These are phyloP conservation scores for Telfairia occidentalis DNA, from an alignment of 331 rosid genomes.

Conservation along the genomic window DNA sequence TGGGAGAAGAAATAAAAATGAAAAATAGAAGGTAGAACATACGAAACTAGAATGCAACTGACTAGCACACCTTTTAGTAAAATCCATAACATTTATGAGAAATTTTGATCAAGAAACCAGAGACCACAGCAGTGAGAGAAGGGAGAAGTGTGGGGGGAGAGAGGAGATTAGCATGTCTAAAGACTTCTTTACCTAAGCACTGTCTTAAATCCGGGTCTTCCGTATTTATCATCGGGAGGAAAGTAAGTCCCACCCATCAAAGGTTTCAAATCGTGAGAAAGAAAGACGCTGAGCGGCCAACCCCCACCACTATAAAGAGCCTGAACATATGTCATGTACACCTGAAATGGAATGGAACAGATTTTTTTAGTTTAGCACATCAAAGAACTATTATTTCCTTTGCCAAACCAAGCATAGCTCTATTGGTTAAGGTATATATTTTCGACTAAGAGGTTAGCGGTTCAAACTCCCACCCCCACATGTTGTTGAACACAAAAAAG, in stretches of 20 bases:
- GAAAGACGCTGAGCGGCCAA: constrained; percentile 86
- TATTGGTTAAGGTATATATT: too few relatives aligned
- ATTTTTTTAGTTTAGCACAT: constrained; percentile 7
- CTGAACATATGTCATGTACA: constrained; percentile 93
- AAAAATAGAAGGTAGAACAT: not conserved
- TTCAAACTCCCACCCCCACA: too few relatives aligned
- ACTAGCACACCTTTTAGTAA: constrained; percentile 7
- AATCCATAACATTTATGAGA: not conserved
- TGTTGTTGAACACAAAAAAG: constrained; percentile 14
- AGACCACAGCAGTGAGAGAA: not conserved
- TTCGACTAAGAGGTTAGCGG: too few relatives aligned
- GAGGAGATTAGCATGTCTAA: not conserved
- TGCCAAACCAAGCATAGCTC: too few relatives aligned
- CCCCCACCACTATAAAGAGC: constrained; percentile 97
- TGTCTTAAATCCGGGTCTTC: constrained; percentile 82
- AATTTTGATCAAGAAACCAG: not conserved
- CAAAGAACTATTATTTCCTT: not conserved
- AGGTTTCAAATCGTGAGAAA: constrained; percentile 89
- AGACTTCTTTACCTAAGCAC: constrained; percentile 54
- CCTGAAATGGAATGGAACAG: constrained; percentile 32
- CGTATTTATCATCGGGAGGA: constrained; percentile 78
- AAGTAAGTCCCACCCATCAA: constrained; percentile 98
- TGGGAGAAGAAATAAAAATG: constrained; percentile 2
- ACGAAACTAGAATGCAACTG: not conserved
- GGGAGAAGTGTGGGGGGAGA: not conserved